Percentiles rank a stretch among this genome's conserved stretches.
These are phyloP conservation scores for Fusarium protoensiforme DNA, from an alignment of 2,329 filamentous ascomycete species.

Conservation along the genomic window DNA sequence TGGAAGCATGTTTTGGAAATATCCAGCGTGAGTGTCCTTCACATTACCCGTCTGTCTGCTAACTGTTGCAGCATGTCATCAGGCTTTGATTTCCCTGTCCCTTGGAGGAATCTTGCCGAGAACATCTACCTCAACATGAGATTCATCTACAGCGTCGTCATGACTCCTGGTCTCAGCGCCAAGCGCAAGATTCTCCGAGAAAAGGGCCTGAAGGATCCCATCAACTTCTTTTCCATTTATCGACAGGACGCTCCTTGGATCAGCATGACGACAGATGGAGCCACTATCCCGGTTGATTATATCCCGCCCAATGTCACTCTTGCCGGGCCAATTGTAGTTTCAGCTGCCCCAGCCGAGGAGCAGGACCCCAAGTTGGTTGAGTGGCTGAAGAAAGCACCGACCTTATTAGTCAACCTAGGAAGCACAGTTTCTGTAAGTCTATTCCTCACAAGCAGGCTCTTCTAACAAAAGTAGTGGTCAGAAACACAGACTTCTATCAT, in stretches of 20 bases:
- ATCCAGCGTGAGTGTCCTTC: conserved; percentile 23
- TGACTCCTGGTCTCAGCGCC: conserved; percentile 39
- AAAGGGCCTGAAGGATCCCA: conserved; percentile 30
- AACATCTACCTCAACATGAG: conserved; percentile 48
- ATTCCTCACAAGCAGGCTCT: not conserved
- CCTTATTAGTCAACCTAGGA: conserved; percentile 61
- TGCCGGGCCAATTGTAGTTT: conserved; percentile 59
- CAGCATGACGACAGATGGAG: conserved; percentile 39
- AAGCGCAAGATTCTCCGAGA: conserved; percentile 37
- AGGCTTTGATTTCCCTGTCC: conserved; percentile 58
- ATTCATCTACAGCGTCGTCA: conserved; percentile 44
- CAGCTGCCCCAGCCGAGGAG: conserved; percentile 47
- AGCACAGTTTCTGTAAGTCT: conserved; percentile 41
- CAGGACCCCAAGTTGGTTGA: conserved; percentile 54
- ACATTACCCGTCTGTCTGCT: not conserved
- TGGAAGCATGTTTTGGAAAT: conserved; percentile 36
- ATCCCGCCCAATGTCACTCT: conserved; percentile 38
- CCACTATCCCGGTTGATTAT: conserved; percentile 41
- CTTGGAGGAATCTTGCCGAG: conserved; percentile 47
- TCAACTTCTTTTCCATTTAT: conserved; percentile 39
- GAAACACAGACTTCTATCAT: conserved; percentile 27
- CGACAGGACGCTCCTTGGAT: conserved; percentile 45
- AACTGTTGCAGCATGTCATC: conserved; percentile 50
- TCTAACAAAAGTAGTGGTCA: not conserved
- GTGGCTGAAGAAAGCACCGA: conserved; percentile 56